Evolutionary conservation across 2,329 filamentous ascomycete genomes (phyloP), one percentile per base, ranked within the genome.

Genomic region (Colletotrichum gloeosporioides): DNA sequence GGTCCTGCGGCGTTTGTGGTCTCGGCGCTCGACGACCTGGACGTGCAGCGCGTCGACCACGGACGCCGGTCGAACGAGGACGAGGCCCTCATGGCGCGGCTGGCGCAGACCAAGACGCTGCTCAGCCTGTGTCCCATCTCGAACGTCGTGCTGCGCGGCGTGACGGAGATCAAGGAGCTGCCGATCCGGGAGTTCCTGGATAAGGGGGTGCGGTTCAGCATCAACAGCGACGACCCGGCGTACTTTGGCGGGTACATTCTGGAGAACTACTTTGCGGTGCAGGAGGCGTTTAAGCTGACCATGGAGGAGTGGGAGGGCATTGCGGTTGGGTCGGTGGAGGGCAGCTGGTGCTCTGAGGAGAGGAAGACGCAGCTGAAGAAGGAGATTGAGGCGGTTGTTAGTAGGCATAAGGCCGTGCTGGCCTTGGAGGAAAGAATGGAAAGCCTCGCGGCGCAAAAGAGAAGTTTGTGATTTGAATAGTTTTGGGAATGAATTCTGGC

Each of bases 241-340:
- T 95, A 95, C 81, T 96, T 96, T 85, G 93, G 93, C 4, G 93
- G 91, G 0, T 95, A 95, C 83, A 91, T 96, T 69, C 85, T 94
- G 68, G 93, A 94, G 79, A 95, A 95, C 79, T 96, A 94, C 84
- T 93, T 91, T 79, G 93, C 92, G 2, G 93, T 96, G 34, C 94
- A 96, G 83, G 92, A 95, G 57, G 91, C 92, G 1, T 95, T 95
- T 82, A 82, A 85, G 6, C 83, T 96, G 78, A 88, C 83, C 27
- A 84, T 92, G 6, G 83, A 85, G n/a, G 93, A 96, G 70, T 96
- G 94, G 95, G 88, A 86, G 78, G 84, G 81, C 8, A 93, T 96
- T 80, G 91, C 90, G 13, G 87, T 87, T 77, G 90, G 90, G 49
- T 88, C 90, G 25, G 91, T 95, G 13, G 86, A 90, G 77, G 93